phyloP scores from a whole-genome alignment of 2,329 filamentous ascomycete species.

The Orbilia quercus region DNA sequence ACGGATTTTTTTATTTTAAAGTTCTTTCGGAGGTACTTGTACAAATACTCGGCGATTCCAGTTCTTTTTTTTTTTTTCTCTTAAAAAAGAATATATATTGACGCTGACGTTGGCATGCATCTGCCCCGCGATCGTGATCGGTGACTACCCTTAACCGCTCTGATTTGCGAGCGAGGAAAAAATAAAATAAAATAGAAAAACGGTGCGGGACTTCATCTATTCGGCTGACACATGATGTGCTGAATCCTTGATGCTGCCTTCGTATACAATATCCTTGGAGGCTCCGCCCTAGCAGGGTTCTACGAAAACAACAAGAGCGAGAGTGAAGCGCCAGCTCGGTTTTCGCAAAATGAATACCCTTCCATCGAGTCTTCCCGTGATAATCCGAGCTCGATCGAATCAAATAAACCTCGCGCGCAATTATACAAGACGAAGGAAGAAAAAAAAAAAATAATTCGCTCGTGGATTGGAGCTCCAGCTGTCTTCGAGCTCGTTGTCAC shows the following conservation, averaged over 20 bases:
- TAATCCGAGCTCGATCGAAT: conserved; percentile 52
- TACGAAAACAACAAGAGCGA: conserved; percentile 46
- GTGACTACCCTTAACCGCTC: conserved; percentile 24
- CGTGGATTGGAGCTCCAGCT: conserved; percentile 45
- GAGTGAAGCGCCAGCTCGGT: conserved; percentile 23
- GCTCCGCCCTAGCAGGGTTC: conserved; percentile 43
- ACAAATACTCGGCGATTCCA: not conserved
- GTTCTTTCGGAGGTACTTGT: conserved; percentile 16
- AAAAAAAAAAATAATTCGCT: conserved; percentile 40
- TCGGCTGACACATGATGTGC: conserved; percentile 54
- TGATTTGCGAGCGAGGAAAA: conserved; percentile 43
- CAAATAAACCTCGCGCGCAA: conserved; percentile 24
- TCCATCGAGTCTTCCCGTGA: conserved; percentile 51
- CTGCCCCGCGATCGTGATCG: conserved; percentile 52
- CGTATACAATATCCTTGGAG: conserved; percentile 56
- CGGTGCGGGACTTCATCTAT: conserved; percentile 54
- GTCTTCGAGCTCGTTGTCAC: conserved; percentile 38
- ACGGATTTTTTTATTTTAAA: conserved; percentile 41
- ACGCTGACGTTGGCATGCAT: conserved; percentile 46
- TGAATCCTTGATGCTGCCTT: conserved; percentile 51
- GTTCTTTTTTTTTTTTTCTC: not conserved
- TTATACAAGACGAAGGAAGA: conserved; percentile 27
- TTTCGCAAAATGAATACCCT: conserved; percentile 41
- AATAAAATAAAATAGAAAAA: too few relatives aligned
- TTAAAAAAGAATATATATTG: conserved; percentile 1